Percentiles rank a stretch among this genome's conserved stretches.
phyloP scores from a whole-genome alignment of 179 eudicot genomes.

The Heliamphora pulchella region DNA sequence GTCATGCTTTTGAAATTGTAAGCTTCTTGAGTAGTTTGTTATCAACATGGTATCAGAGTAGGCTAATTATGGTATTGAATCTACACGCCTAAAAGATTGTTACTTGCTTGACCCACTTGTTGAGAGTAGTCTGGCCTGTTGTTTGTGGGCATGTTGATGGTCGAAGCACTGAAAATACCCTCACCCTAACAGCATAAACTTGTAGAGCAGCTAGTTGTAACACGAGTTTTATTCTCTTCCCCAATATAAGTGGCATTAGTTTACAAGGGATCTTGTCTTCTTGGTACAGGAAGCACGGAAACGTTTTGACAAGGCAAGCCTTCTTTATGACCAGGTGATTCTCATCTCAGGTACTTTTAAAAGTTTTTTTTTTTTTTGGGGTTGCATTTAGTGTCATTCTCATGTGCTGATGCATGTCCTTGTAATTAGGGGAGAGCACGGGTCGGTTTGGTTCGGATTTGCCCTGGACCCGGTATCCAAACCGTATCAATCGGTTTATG shows the following conservation, averaged over 20 bases:
- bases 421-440: neutral
- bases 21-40: neutral
- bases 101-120: neutral
- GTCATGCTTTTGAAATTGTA: neutral
- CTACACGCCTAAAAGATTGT: neutral
- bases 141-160: neutral
- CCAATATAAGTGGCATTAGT: conserved; percentile 2
- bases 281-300: conserved; percentile 87
- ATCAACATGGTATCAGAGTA: neutral
- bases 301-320: conserved; percentile 93
- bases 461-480: no score
- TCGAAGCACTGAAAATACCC: neutral
- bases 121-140: neutral
- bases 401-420: neutral
- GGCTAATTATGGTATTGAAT: neutral
- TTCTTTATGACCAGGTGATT: conserved; percentile 85
- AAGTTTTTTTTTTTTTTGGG: neutral
- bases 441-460: no score
- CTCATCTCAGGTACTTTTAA: conserved; percentile 10
- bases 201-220: neutral
- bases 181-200: neutral
- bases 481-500: no score
- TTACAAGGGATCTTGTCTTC: conserved; percentile 16
- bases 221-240: neutral
- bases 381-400: conserved; percentile 5